Evolutionary conservation across 164 flowering plant species (phyloP), one percentile per base, ranked within the genome.

Genomic region (Vitis amurensis): DNA sequence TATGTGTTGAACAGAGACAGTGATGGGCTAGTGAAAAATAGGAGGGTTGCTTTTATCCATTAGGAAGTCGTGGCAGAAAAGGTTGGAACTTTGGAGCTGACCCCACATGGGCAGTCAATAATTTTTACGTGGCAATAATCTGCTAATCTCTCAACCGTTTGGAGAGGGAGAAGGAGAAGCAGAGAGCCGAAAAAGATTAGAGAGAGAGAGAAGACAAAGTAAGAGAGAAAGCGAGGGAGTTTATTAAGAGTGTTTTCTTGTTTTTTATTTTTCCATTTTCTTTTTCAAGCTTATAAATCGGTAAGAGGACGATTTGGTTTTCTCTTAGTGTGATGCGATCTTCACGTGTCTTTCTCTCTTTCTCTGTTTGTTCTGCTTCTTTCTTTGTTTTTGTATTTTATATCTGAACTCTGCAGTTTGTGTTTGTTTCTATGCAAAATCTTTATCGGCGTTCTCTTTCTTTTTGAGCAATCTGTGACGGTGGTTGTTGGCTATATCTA

Each of bases 11-110:
- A 6, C 56, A 14, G 11, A 53, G n/a, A 53, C 7, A 53, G 15
- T 4, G 56, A 14, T 8, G 29, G 29, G 15, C 16, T n/a, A 55
- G 67, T 53, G 44, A 62, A 53, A 61, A 11, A 50, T 9, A 30
- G 55, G 15, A 37, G 30, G 64, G 58, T 63, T 63, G 74, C 63
- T 68, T 64, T 74, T 76, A 80, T 80, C 83, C 80, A 71, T 55
- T 76, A 19, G 61, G 76, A 61, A 58, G 55, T 76, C 82, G 79
- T 79, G 82, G 75, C 80, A 71, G 61, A 57, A 73, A 61, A 69
- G 62, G 67, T 60, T 76, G 74, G 74, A 14, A 65, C 55, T 0
- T 49, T 9, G 2, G 3, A 27, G 44, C 15, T 3, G 77, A 67
- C 0, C 76, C 75, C 78, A 72, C 74, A 3, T 60, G 56, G 31